These are phyloP conservation scores for Erodium trifolium DNA, from an alignment of 441 rosid species.

Conservation along the genomic window DNA sequence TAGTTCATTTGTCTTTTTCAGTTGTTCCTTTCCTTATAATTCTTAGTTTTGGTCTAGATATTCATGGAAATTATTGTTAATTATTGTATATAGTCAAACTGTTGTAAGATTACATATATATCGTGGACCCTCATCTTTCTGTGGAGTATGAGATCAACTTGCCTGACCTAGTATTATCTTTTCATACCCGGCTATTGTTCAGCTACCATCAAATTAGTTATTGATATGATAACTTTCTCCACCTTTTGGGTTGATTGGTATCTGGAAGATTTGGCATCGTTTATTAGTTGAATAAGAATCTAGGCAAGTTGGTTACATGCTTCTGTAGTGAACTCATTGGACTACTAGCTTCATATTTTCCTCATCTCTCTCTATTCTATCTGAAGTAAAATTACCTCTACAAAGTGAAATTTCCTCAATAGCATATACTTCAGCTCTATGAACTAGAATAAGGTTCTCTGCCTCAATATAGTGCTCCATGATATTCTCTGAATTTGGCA, in stretches of 20 bases:
- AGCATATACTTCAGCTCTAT: not conserved
- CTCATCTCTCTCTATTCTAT: not conserved
- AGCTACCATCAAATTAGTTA: not conserved
- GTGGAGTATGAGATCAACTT: not conserved
- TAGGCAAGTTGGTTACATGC: not conserved
- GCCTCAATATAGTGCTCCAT: not conserved
- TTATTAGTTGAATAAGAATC: not conserved
- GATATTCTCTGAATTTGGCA: conserved; percentile 1
- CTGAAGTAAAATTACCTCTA: not conserved
- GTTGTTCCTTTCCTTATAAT: not conserved
- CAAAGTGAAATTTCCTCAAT: not conserved
- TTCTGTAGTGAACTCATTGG: not conserved
- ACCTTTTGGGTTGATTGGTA: not conserved
- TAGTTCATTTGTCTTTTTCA: conserved; percentile 5
- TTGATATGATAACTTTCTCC: not conserved
- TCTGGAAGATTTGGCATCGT: not conserved
- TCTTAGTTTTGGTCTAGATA: not conserved
- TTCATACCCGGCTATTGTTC: not conserved
- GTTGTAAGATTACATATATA: not conserved
- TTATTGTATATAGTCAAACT: not conserved
- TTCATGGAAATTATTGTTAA: not conserved
- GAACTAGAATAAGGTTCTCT: not conserved
- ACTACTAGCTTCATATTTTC: not conserved
- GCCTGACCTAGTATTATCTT: not conserved
- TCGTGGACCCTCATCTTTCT: not conserved